Evolutionary conservation across 1,284 basidiomycete genomes (phyloP), one percentile per base, ranked within the genome.

Genomic region (Coniferiporia weirii): DNA sequence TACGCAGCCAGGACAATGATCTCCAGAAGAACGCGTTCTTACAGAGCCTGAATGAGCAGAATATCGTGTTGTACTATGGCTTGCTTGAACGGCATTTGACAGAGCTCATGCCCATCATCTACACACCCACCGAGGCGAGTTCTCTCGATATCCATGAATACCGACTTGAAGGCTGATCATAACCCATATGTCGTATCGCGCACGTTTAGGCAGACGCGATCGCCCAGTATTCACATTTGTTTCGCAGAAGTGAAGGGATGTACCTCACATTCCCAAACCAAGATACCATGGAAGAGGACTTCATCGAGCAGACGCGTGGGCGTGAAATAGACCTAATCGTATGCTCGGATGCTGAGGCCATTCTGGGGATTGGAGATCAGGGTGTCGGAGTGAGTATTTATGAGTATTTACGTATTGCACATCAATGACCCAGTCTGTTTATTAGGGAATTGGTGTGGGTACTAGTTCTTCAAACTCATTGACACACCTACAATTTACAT

Each of bases 351-450:
- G 83, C 87, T 4, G 91, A 93, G 68, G 87, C 88, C 1, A 93
- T 93, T 60, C 75, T 93, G 2, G 91, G 91, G n/a, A 93, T 90
- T 65, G 87, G 86, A 2, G 86, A 88, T 69, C 86, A 89, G 66
- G 86, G 86, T 48, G 82, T 85, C 59, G 84, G 85, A 52, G 84
- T 85, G 66, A 59, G 75, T 70, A 22, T 52, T 27, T 22, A 40
- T 40, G 27, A 20, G n/a, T 20, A 27, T 27, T 22, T 46, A 45
- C 34, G 40, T 60, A 38, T 35, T n/a, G 13, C n/a, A 34, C 36
- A 17, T 44, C n/a, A 51, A 27, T 46, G 44, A 46, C 13, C 12
- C 12, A 17, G 8, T 17, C 43, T 19, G 36, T 9, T 22, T 47
- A 34, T 57, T 54, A 79, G 78, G 78, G 78, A 9, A 79, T 81